Conservation (phyloP, 2,329 filamentous ascomycete species). For the Clarireedia monteithiana region DNA sequence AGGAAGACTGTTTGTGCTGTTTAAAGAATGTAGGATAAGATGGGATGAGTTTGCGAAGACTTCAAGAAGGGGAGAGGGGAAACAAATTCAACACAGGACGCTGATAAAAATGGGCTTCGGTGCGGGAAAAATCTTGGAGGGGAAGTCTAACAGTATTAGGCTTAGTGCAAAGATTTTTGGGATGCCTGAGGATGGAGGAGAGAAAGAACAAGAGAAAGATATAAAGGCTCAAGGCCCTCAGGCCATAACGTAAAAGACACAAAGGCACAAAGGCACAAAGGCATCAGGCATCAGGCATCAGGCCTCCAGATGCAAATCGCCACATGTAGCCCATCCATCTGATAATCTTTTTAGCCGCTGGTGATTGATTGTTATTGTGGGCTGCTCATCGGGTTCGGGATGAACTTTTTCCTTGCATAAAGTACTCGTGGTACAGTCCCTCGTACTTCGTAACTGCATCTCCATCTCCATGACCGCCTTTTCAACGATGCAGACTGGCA, state of each 20-base stretch:
- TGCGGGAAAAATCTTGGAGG: conserved; percentile 9
- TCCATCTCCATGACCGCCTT: too few species aligned
- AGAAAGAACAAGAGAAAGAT: background rate
- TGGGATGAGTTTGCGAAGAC: conserved; percentile 1
- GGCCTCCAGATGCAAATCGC: background rate
- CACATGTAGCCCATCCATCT: too few species aligned
- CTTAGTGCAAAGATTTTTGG: background rate
- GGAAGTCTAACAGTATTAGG: conserved; percentile 5
- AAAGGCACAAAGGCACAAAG: background rate
- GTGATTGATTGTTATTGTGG: too few species aligned
- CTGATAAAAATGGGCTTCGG: background rate
- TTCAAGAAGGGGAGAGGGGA: background rate
- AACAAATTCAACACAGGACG: background rate
- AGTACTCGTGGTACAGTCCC: too few species aligned
- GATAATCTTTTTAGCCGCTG: too few species aligned
- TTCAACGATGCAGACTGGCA: too few species aligned
- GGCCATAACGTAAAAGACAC: background rate
- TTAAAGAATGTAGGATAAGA: background rate
- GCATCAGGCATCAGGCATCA: background rate
- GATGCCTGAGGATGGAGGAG: background rate
- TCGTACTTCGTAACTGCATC: too few species aligned
- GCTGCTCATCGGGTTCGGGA: too few species aligned
- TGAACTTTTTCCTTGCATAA: too few species aligned
- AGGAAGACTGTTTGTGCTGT: background rate
- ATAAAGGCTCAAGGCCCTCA: background rate